phyloP scores from a whole-genome alignment of 2,329 filamentous ascomycete species.

The Aspergillus fischeri region DNA sequence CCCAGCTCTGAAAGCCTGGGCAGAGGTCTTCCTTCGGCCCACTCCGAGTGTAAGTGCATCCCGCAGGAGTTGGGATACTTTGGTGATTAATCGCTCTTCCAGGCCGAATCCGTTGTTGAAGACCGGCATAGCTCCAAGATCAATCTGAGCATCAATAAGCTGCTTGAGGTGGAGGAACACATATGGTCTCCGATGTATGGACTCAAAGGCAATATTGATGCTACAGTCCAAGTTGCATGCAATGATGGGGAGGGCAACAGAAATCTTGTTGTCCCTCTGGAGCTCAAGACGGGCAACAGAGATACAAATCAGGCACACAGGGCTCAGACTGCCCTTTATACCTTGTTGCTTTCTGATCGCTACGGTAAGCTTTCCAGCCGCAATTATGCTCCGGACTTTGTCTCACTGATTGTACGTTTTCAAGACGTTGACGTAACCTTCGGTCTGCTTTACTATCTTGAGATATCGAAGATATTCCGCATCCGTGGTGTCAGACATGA shows the following conservation, averaged over 20 bases:
- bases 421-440: constrained; percentile 81
- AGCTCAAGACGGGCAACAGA: constrained; percentile 88
- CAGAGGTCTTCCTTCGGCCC: constrained; percentile 69
- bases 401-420: constrained; percentile 11
- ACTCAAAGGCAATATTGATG: constrained; percentile 95
- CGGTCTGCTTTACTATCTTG: constrained; percentile 92
- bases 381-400: not conserved
- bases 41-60: constrained; percentile 58
- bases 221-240: constrained; percentile 85
- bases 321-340: constrained; percentile 93
- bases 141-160: constrained; percentile 82
- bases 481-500: constrained; percentile 84
- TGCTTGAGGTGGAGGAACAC: constrained; percentile 95
- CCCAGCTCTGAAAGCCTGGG: constrained; percentile 77
- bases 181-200: constrained; percentile 98
- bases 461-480: constrained; percentile 78
- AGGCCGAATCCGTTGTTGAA: constrained; percentile 68
- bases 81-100: constrained; percentile 26
- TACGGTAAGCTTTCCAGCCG: constrained; percentile 54
- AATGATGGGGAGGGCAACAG: constrained; percentile 62
- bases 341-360: constrained; percentile 83
- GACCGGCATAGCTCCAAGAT: constrained; percentile 73
- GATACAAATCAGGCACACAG: constrained; percentile 75
- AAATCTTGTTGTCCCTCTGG: constrained; percentile 82
- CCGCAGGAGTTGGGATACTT: not conserved